Base-by-base conservation (phyloP, 2,329 filamentous ascomycete species). In the Neopestalotiopsis sp. region DNA sequence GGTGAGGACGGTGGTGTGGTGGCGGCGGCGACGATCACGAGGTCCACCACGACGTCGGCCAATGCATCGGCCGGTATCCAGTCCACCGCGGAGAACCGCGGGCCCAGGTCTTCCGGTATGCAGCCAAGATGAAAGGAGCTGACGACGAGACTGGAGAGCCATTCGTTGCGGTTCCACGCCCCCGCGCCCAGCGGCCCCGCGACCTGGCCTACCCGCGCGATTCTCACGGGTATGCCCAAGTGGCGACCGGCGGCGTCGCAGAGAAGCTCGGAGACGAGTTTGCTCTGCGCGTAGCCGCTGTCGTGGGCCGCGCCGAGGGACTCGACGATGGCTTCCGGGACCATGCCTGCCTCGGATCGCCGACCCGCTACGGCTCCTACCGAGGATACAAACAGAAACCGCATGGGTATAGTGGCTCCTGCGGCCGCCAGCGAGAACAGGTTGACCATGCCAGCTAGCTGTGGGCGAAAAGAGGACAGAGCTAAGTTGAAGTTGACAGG, bases 21-120 rank as follows among this genome's bases (percentile, higher is more conserved):
- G 24, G 24, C 24, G 24, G 24, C 24, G 24, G 2, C 24, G 24
- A 24, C 24, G 24, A 24, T 2, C 1, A 24, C 24, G 24, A 24
- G 24, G 24, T 81, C 79, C 5, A 79, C 72, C 0, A 84, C 67
- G 1, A 81, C 77, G 2, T 78, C 74, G 2, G 80, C 79, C 4
- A 83, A 74, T 0, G 79, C 40, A 64, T 86, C 83, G 14, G 83
- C 78, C 0, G 84, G 83, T 2, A 85, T 69, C 83, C 83, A 86
- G 64, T 84, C 81, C 2, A 85, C 74, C 1, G 70, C 69, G 4
- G 74, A 73, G 24, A 81, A 73, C 45, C 45, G 45, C 1, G 73
- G 49, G 1, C 80, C 81, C 2, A 85, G 71, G 4, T 74, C 71
- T 3, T 77, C 72, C 0, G 84, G 84, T 1, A 86, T 57, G 4